Evolutionary conservation across 2,329 filamentous ascomycete species (phyloP).

Genomic region (Colletotrichum horii): DNA sequence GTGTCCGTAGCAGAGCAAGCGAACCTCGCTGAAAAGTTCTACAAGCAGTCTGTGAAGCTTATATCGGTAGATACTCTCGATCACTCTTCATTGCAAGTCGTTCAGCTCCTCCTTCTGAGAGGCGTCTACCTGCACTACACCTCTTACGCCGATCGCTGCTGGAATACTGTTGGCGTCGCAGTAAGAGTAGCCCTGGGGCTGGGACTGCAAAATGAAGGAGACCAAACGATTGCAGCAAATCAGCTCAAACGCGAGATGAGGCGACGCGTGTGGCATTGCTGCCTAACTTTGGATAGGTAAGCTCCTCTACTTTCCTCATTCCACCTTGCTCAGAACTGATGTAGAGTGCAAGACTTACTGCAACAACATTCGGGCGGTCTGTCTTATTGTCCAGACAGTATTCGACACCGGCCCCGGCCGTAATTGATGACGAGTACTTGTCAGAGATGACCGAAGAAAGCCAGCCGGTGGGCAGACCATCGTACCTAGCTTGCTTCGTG

Average conservation of each 20-base stretch:
- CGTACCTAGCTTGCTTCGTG: conserved; percentile 26
- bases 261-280: conserved; percentile 33
- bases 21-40: conserved; percentile 28
- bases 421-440: conserved; percentile 35
- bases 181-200: conserved; percentile 32
- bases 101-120: conserved; percentile 34
- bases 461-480: conserved; percentile 25
- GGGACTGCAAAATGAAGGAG: conserved; percentile 27
- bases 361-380: conserved; percentile 32
- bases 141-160: conserved; percentile 31
- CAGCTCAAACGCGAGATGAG: conserved; percentile 33
- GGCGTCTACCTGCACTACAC: conserved; percentile 33
- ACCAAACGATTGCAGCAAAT: not conserved
- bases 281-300: conserved; percentile 32
- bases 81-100: conserved; percentile 25
- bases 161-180: conserved; percentile 32
- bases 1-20: not conserved
- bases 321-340: not conserved
- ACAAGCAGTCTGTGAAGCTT: conserved; percentile 28
- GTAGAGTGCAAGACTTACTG: conserved; percentile 20
- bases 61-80: conserved; percentile 32
- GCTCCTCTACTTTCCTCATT: not conserved
- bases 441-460: conserved; percentile 22
- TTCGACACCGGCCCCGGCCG: conserved; percentile 20
- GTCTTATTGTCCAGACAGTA: conserved; percentile 21